Percentiles rank a stretch among this genome's conserved stretches.
Conservation (phyloP, 371 early-diverging fungal genomes). For the Lichtheimia ornata region DNA sequence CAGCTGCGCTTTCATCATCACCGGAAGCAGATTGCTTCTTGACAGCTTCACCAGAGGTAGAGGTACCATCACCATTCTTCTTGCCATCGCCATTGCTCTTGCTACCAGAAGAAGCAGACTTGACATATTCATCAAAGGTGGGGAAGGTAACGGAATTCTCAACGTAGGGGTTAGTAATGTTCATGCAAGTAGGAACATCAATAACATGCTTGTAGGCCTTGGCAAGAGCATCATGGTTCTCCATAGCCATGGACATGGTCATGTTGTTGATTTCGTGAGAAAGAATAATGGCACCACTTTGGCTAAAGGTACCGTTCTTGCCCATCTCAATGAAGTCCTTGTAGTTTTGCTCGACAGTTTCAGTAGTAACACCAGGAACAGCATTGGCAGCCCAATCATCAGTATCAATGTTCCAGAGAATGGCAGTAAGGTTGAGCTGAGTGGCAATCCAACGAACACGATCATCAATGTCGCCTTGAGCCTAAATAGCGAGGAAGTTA, state of each 20-base stretch:
- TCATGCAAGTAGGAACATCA: slow-evolving; percentile 52
- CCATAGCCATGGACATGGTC: slow-evolving; percentile 43
- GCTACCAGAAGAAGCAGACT: slow-evolving; percentile 13
- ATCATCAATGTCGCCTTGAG: slow-evolving; percentile 54
- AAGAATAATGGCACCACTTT: slow-evolving; percentile 41
- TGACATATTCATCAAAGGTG: slow-evolving; percentile 21
- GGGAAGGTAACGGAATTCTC: slow-evolving; percentile 36
- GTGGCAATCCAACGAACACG: slow-evolving; percentile 56
- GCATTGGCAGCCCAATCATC: slow-evolving; percentile 46
- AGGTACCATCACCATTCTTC: background rate
- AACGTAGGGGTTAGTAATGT: slow-evolving; percentile 49
- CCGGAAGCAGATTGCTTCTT: background rate
- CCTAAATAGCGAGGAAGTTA: slow-evolving; percentile 15
- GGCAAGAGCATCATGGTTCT: slow-evolving; percentile 40
- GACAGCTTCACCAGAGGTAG: background rate
- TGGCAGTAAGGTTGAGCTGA: slow-evolving; percentile 47
- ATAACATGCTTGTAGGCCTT: slow-evolving; percentile 44
- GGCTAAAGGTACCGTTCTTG: slow-evolving; percentile 44
- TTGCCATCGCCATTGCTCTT: slow-evolving; percentile 6
- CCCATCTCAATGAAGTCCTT: slow-evolving; percentile 41
- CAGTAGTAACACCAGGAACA: slow-evolving; percentile 22
- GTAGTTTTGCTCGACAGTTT: slow-evolving; percentile 32
- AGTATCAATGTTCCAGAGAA: slow-evolving; percentile 53
- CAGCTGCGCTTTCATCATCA: background rate
- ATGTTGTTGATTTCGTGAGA: slow-evolving; percentile 54